Conservation (phyloP, 2,329 filamentous ascomycete species). For the Zasmidium citrigriseum region DNA sequence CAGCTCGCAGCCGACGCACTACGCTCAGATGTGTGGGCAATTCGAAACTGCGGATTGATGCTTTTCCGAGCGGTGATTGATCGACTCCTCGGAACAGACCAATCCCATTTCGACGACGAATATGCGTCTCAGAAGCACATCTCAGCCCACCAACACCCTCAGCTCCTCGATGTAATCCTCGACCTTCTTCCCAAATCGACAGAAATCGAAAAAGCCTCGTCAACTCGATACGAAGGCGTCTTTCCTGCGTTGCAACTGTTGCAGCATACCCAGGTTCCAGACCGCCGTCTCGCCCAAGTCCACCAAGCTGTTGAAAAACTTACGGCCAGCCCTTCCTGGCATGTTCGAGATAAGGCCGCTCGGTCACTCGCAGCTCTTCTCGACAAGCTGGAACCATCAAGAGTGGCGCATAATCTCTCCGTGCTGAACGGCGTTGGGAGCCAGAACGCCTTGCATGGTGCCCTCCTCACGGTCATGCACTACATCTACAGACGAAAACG, state of each 20-base stretch:
- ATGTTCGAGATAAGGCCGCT: conserved; percentile 78
- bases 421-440: not conserved
- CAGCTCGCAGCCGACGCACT: conserved; percentile 79
- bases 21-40: conserved; percentile 83
- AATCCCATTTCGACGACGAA: conserved; percentile 61
- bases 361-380: conserved; percentile 58
- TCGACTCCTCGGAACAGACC: conserved; percentile 71
- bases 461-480: conserved; percentile 33
- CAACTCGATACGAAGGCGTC: conserved; percentile 60
- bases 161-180: conserved; percentile 64
- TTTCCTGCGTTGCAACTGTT: conserved; percentile 84
- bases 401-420: not conserved
- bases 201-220: conserved; percentile 2
- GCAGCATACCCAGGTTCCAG: conserved; percentile 68
- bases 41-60: conserved; percentile 89
- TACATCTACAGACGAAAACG: conserved; percentile 12
- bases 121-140: conserved; percentile 54
- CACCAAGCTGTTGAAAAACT: conserved; percentile 62
- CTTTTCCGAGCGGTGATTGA: conserved; percentile 85
- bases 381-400: not conserved
- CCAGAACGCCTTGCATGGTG: conserved; percentile 37
- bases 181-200: conserved; percentile 52
- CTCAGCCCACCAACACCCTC: conserved; percentile 69
- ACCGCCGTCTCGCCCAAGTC: conserved; percentile 56
- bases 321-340: conserved; percentile 72